These are phyloP conservation scores for Aphanocladium album DNA, from an alignment of 2,329 filamentous ascomycete genomes.

Conservation along the genomic window DNA sequence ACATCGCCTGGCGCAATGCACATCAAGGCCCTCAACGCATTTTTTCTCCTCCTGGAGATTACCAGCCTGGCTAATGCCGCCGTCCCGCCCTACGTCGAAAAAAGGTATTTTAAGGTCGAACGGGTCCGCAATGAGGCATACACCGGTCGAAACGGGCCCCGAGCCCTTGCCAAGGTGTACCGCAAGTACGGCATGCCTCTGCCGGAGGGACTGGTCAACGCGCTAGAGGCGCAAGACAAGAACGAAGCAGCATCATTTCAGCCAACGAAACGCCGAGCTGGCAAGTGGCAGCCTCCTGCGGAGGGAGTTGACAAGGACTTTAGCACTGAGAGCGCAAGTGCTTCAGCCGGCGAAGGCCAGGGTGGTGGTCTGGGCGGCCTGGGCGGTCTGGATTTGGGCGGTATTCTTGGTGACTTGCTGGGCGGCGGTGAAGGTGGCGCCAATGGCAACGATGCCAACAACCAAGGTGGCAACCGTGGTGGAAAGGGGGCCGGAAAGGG, in stretches of 20 bases:
- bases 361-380: no score
- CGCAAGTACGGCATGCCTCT: slow-evolving; percentile 60
- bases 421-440: not conserved
- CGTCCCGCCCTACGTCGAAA: slow-evolving; percentile 35
- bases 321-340: not conserved
- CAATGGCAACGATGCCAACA: not conserved
- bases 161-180: slow-evolving; percentile 60
- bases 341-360: no score
- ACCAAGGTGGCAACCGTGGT: not conserved
- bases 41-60: slow-evolving; percentile 44
- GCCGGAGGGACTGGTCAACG: slow-evolving; percentile 36
- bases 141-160: slow-evolving; percentile 50
- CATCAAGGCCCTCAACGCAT: slow-evolving; percentile 22
- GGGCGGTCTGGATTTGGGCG: not conserved
- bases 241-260: slow-evolving; percentile 3
- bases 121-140: slow-evolving; percentile 52
- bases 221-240: slow-evolving; percentile 24
- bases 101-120: slow-evolving; percentile 58
- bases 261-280: slow-evolving; percentile 10
- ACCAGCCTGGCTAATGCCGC: slow-evolving; percentile 39
- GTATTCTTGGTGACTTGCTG: not conserved
- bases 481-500: not conserved
- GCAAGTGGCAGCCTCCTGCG: not conserved
- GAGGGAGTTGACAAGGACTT: not conserved
- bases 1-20: slow-evolving; percentile 10